Base-by-base conservation (phyloP, 2,329 filamentous ascomycete genomes). In the Sarocladium strictum region DNA sequence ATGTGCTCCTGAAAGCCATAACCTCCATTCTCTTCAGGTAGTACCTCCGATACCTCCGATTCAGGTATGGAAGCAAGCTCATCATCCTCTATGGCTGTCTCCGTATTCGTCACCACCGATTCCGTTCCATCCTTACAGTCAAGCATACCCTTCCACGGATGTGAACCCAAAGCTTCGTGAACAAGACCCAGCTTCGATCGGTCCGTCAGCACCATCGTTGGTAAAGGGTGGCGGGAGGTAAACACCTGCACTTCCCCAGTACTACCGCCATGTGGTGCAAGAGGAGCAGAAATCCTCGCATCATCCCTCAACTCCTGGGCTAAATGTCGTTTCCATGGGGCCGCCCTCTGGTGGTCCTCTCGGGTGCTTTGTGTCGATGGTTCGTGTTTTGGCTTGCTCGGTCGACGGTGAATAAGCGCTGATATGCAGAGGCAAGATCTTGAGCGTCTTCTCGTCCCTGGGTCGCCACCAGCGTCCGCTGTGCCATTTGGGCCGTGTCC, bases 151-250 rank as follows among this genome's bases (percentile, higher is more conserved):
- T 32, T 14, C 23, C 43, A 49, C 5, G 54, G 54, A 17, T 55
- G 45, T 29, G 54, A 55, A 21, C 37, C 37, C 3, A 55, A 21
- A 17, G 54, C 54, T 29, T 55, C 54, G 32, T 55, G 54, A 12
- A 23, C 21, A 11, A n/a, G n/a, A 15, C 54, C 54, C 2, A 55
- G 47, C 23, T 43, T 55, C 21, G 23, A 27, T 10, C 7, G 3
- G 43, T 49, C 23, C n/a, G 9, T 29, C 11, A 49, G n/a, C n/a
- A n/a, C n/a, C n/a, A n/a, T n/a, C n/a, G n/a, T n/a, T n/a, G n/a
- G n/a, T n/a, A n/a, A n/a, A n/a, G n/a, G n/a, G n/a, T n/a, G n/a
- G n/a, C n/a, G n/a, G n/a, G n/a, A n/a, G n/a, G n/a, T n/a, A n/a
- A n/a, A n/a, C n/a, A n/a, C n/a, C n/a, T n/a, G n/a, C n/a, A n/a